Conservation (phyloP, 2,329 filamentous ascomycete species). For the Penicillium aurantiogriseum region DNA sequence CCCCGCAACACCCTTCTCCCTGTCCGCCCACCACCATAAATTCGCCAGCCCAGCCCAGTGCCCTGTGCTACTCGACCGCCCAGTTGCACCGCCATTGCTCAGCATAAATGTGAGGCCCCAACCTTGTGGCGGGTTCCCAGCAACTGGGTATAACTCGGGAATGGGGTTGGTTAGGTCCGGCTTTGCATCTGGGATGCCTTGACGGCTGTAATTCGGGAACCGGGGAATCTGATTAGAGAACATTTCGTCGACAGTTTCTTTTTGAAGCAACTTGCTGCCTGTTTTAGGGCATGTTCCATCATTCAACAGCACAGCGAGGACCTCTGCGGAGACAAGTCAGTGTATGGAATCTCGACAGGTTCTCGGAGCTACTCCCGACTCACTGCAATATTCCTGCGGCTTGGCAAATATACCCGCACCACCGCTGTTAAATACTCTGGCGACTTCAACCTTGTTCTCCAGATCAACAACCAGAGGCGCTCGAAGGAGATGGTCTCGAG, state of each 20-base stretch:
- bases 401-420: constrained; percentile 62
- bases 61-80: constrained; percentile 52
- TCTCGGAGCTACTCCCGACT: neutral
- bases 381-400: constrained; percentile 59
- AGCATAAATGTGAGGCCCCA: constrained; percentile 64
- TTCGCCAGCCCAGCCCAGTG: constrained; percentile 63
- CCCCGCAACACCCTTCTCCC: constrained; percentile 58
- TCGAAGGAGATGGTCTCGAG: constrained; percentile 53
- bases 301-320: constrained; percentile 64
- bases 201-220: constrained; percentile 54
- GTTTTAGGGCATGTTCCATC: constrained; percentile 61
- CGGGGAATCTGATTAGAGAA: constrained; percentile 62
- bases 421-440: constrained; percentile 55
- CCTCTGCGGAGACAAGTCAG: constrained; percentile 40
- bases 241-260: constrained; percentile 61
- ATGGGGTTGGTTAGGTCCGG: constrained; percentile 50
- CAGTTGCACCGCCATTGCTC: constrained; percentile 49
- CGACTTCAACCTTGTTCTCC: constrained; percentile 45
- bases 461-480: constrained; percentile 43
- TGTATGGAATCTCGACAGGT: neutral
- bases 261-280: constrained; percentile 53
- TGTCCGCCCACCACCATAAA: constrained; percentile 62
- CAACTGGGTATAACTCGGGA: constrained; percentile 52
- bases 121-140: constrained; percentile 54
- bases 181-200: constrained; percentile 48